phyloP scores from a whole-genome alignment of 225 moss, liverwort and hornwort genomes.

The Pseudoscleropodium purum region DNA sequence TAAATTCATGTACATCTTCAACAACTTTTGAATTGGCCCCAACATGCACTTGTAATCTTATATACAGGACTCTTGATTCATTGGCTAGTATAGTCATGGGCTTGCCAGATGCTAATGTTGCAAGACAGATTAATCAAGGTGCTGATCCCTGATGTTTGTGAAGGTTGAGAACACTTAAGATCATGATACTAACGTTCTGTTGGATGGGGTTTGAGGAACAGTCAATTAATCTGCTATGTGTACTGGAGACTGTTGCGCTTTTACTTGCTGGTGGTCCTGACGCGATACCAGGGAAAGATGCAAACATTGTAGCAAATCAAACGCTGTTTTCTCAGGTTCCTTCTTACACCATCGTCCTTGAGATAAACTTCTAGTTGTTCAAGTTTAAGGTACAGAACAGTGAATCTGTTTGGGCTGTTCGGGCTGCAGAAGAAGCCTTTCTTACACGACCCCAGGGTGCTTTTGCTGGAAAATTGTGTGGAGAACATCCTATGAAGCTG shows the following conservation, averaged over 20 bases:
- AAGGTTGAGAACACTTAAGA: not conserved
- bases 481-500: not conserved
- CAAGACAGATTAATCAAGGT: not conserved
- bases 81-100: not conserved
- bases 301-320: constrained; percentile 79
- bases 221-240: constrained; percentile 87
- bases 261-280: constrained; percentile 63
- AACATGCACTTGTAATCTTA: not conserved
- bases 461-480: not conserved
- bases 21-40: not conserved
- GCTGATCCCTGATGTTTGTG: not conserved
- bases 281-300: constrained; percentile 67
- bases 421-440: not conserved
- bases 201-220: constrained; percentile 22
- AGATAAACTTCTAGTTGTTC: not conserved
- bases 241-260: constrained; percentile 85
- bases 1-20: not conserved
- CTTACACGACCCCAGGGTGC: not conserved
- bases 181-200: not conserved
- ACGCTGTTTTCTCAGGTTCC: constrained; percentile 82
- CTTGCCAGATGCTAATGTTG: not conserved
- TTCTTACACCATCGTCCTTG: not conserved
- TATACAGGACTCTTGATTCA: not conserved
- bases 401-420: not conserved
- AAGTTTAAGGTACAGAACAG: not conserved